phyloP scores from a whole-genome alignment of 305 asterid genomes.

The Fraxinus nigra region DNA sequence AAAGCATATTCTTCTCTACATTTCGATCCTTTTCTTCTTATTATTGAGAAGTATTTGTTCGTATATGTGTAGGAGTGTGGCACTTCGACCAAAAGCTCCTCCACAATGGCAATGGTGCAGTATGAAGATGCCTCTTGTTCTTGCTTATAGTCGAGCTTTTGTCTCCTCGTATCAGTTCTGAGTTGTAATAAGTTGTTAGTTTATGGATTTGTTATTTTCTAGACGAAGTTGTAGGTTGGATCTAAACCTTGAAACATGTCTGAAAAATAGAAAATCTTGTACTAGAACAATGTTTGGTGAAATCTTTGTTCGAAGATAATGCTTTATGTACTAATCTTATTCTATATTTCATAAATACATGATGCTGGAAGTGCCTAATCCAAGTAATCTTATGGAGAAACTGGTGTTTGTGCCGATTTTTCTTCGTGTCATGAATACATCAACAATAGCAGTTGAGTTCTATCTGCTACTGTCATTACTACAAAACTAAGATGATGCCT shows the following conservation, averaged over 20 bases:
- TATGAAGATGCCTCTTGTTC: constrained; percentile 4
- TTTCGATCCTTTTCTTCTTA: not conserved
- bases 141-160: not conserved
- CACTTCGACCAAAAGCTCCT: constrained; percentile 85
- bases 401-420: not conserved
- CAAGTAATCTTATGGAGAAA: not conserved
- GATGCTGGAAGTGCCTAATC: not conserved
- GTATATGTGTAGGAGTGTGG: constrained; percentile 65
- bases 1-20: not conserved
- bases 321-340: not conserved
- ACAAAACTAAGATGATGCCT: not conserved
- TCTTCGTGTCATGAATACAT: not conserved
- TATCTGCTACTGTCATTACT: not conserved
- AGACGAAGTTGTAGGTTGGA: not conserved
- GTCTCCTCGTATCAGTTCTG: not conserved
- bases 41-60: not conserved
- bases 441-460: not conserved
- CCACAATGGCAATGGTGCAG: constrained; percentile 41
- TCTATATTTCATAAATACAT: not conserved
- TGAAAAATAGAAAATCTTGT: not conserved
- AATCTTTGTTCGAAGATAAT: not conserved
- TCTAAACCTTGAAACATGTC: not conserved
- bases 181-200: not conserved
- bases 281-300: not conserved
- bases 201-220: not conserved